Base-by-base conservation (phyloP, 2,329 filamentous ascomycete genomes). In the Monosporascus sp. region DNA sequence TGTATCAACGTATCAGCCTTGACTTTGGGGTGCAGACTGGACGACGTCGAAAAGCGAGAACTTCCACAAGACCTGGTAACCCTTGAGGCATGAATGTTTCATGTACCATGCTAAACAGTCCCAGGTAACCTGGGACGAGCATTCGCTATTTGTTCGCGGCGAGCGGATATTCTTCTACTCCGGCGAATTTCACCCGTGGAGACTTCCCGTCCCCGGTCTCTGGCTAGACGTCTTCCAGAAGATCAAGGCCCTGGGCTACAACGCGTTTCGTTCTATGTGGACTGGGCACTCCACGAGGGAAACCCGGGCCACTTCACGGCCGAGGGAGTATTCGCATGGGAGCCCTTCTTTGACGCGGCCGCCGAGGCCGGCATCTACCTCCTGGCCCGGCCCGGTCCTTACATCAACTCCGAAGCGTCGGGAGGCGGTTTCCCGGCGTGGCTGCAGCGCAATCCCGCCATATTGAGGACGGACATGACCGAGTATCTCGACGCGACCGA, bases 351-450 rank as follows among this genome's bases (percentile, higher is more conserved):
- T 60, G 82, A 87, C 5, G 89, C 88, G 4, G 89, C 90, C 1
- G 75, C 78, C 20, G 71, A 87, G 57, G 85, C 87, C 7, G 89
- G 89, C 0, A 81, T 95, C 46, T 95, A 90, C 62, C 76, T 95
- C 1, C 77, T 94, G 52, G 88, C 64, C 3, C 74, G 82, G 1
- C 85, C 86, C 0, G 85, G 87, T 0, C 86, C 86, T 0, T 90
- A 90, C 49, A 90, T 92, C 72, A 90, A 93, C 63, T 89, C 88
- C 1, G 89, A 94, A 67, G 82, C 27, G 27, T 31, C 27, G 27
- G 27, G 88, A 0, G 90, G 90, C 51, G 89, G 89, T 0, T 92
- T 89, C 56, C 89, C 90, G 0, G 89, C 89, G 1, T 94, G 89
- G 89, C 67, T 92, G 15, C 84, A 88, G 65, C 77, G 87, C 14